These are phyloP conservation scores for Cyberlindnera veronae DNA, from an alignment of 805 yeast species.

Conservation along the genomic window DNA sequence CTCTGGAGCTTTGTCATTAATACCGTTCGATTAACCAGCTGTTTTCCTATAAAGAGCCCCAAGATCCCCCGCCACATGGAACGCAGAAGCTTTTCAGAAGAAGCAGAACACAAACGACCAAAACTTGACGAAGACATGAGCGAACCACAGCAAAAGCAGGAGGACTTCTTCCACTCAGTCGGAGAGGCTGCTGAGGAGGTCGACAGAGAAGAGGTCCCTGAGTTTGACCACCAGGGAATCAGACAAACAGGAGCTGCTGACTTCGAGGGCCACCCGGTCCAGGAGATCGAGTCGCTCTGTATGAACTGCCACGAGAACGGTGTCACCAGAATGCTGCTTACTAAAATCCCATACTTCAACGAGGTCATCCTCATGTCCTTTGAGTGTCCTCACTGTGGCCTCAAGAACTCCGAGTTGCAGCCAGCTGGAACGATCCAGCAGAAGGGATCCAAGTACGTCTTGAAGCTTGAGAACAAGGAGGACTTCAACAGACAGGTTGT, in stretches of 20 bases:
- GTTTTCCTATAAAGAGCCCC: neutral
- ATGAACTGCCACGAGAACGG: conserved; percentile 94
- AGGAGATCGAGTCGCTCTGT: conserved; percentile 91
- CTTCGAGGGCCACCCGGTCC: conserved; percentile 89
- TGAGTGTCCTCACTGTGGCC: conserved; percentile 91
- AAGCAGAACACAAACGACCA: conserved; percentile 10
- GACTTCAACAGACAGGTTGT: conserved; percentile 91
- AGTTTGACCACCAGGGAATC: conserved; percentile 39
- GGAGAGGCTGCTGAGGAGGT: conserved; percentile 55
- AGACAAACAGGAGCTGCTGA: conserved; percentile 74
- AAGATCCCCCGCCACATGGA: conserved; percentile 1
- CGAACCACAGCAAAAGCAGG: conserved; percentile 28
- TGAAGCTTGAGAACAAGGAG: conserved; percentile 60
- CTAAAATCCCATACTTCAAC: conserved; percentile 86
- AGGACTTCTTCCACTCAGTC: conserved; percentile 52
- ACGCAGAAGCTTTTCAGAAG: conserved; percentile 2
- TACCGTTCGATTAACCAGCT: neutral
- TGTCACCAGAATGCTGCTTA: conserved; percentile 74
- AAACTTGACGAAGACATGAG: conserved; percentile 15
- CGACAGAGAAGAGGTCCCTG: conserved; percentile 27
- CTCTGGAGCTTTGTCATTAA: conserved; percentile 1
- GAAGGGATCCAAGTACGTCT: conserved; percentile 72
- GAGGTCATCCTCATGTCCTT: conserved; percentile 94
- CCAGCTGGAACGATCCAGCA: conserved; percentile 93
- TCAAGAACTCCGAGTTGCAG: conserved; percentile 89